phyloP scores from a whole-genome alignment of 768 basidiomycete species.

The Boletus tomentosulus region DNA sequence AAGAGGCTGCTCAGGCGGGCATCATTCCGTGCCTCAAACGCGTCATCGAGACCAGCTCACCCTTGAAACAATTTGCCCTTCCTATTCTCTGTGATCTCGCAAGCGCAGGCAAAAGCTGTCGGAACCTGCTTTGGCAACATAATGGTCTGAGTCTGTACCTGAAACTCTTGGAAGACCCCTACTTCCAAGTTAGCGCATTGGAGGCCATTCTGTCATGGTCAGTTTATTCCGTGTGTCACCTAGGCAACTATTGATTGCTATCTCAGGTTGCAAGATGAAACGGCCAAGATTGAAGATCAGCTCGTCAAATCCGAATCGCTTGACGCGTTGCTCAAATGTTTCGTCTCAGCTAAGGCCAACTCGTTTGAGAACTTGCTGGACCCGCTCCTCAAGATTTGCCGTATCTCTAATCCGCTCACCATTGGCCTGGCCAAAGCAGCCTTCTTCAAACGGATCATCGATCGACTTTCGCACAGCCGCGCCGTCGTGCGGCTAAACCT shows the following conservation, averaged over 20 bases:
- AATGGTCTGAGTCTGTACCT: conserved; percentile 83
- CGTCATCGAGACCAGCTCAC: conserved; percentile 84
- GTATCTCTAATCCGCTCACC: conserved; percentile 69
- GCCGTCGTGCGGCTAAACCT: conserved; percentile 90
- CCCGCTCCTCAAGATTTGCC: conserved; percentile 87
- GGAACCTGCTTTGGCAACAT: conserved; percentile 88
- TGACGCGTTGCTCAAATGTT: conserved; percentile 70
- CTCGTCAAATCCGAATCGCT: conserved; percentile 63
- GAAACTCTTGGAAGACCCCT: conserved; percentile 74
- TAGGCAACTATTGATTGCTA: conserved; percentile 1
- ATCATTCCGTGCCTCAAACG: conserved; percentile 89
- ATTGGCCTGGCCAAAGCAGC: conserved; percentile 73
- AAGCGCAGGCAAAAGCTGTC: conserved; percentile 89
- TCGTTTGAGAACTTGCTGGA: conserved; percentile 91
- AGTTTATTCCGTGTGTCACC: conserved; percentile 15
- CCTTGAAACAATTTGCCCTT: conserved; percentile 93
- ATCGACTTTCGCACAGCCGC: conserved; percentile 67
- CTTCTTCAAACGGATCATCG: conserved; percentile 86
- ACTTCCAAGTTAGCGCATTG: conserved; percentile 88
- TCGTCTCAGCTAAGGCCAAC: conserved; percentile 81
- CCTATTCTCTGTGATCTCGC: conserved; percentile 97
- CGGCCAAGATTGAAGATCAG: conserved; percentile 87
- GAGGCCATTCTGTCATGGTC: conserved; percentile 91
- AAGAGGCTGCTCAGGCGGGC: conserved; percentile 94
- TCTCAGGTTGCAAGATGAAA: conserved; percentile 89